These are phyloP conservation scores for Fusarium sororula DNA, from an alignment of 2,329 filamentous ascomycete species.

Conservation along the genomic window DNA sequence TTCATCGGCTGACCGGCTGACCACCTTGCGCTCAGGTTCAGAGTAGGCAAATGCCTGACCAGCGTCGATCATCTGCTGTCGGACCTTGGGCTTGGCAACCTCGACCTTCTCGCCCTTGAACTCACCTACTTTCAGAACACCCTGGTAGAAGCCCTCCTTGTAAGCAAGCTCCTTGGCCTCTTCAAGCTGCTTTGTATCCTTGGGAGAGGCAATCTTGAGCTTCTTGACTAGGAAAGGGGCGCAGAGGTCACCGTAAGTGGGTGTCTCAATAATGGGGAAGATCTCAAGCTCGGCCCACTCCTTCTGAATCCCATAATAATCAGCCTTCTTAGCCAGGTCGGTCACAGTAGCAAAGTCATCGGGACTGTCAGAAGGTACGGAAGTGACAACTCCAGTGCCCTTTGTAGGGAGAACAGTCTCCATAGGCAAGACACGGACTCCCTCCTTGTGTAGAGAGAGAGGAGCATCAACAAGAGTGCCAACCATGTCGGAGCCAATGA, in stretches of 20 bases:
- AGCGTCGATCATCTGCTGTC: slow-evolving; percentile 77
- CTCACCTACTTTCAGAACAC: slow-evolving; percentile 86
- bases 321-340: slow-evolving; percentile 92
- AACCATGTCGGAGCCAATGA: slow-evolving; percentile 81
- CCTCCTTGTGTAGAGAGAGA: slow-evolving; percentile 83
- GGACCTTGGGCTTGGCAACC: slow-evolving; percentile 85
- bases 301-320: slow-evolving; percentile 95
- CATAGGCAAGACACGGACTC: slow-evolving; percentile 93
- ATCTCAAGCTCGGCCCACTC: slow-evolving; percentile 96
- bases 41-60: slow-evolving; percentile 90
- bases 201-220: slow-evolving; percentile 95
- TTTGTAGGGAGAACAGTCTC: slow-evolving; percentile 91
- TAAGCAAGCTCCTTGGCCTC: slow-evolving; percentile 97
- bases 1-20: slow-evolving; percentile 88
- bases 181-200: slow-evolving; percentile 87
- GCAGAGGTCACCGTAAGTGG: slow-evolving; percentile 84
- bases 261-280: slow-evolving; percentile 87
- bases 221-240: slow-evolving; percentile 87
- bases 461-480: slow-evolving; percentile 92
- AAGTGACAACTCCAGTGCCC: slow-evolving; percentile 96
- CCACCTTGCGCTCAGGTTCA: slow-evolving; percentile 89
- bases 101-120: slow-evolving; percentile 89
- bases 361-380: slow-evolving; percentile 90
- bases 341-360: slow-evolving; percentile 92
- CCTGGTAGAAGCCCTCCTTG: slow-evolving; percentile 97